Evolutionary conservation across 208 protist species (phyloP), one percentile per base, ranked within the genome.

Genomic region (Wallacemonas sp.): DNA sequence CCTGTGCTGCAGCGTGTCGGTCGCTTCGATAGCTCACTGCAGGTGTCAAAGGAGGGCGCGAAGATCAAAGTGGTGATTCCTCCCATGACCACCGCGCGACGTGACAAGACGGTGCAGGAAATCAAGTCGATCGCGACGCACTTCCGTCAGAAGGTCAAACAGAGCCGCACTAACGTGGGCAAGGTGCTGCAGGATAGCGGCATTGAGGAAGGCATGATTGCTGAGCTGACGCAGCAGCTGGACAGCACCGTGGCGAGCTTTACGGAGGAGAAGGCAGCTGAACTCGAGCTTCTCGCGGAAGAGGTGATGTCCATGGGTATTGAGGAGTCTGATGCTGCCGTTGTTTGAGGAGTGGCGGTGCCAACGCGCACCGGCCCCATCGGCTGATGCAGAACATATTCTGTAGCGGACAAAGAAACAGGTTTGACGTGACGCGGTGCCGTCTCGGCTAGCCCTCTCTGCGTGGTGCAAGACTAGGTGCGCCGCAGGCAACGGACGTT

Each of bases 261-360:
- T 54, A 73, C 84, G 22, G 86, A 89, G 46, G 89, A 95, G 48
- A 90, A 92, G 62, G 68, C 73, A 53, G 63, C 50, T 22, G 85
- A 95, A 68, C 63, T 95, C 42, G 73, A 95, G 68, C 62, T 83
- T 34, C 44, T 92, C 10, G 63, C 81, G 12, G 78, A 79, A 63
- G 80, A 91, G 57, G 86, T 95, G n/a, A 89, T 87, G 68, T 87
- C 85, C 21, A 92, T 94, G 84, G 88, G 88, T 24, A 70, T 83
- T 26, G 88, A 92, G 38, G 88, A 94, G 71, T 79, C 82, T 0
- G 88, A 94, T 50, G 53, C 63, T 8, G 60, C 52, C 1, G 58
- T 73, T 15, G 50, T 57, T 3, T 57, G 38, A 1, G 19, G n/a
- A n/a, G n/a, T n/a, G 37, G 12, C 12, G 37, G 12, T 42, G 17